Evolutionary conservation across 768 basidiomycete species (phyloP).

Genomic region (Flagelloscypha sp.): DNA sequence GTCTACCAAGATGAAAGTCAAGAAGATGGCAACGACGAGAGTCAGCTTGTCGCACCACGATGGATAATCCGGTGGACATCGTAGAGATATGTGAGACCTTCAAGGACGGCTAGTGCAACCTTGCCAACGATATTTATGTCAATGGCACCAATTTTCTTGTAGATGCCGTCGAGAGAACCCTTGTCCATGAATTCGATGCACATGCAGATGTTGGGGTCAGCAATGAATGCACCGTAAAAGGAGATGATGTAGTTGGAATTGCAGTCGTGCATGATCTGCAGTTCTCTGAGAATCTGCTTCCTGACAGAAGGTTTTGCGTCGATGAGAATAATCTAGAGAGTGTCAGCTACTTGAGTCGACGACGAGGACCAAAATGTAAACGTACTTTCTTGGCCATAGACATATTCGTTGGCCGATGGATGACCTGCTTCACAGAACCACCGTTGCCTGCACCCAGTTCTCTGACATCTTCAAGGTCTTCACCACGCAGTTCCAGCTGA

Average conservation of each 20-base stretch:
- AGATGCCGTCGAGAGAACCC: slow-evolving; percentile 88
- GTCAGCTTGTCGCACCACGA: slow-evolving; percentile 60
- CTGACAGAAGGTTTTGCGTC: slow-evolving; percentile 93
- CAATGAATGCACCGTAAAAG: slow-evolving; percentile 93
- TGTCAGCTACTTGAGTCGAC: slow-evolving; percentile 4
- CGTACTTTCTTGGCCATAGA: slow-evolving; percentile 98
- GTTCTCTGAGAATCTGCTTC: slow-evolving; percentile 94
- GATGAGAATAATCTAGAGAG: slow-evolving; percentile 78
- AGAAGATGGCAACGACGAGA: slow-evolving; percentile 16
- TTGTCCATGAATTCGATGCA: slow-evolving; percentile 98
- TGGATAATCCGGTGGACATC: slow-evolving; percentile 98
- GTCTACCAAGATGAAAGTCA: slow-evolving; percentile 46
- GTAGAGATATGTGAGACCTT: slow-evolving; percentile 94
- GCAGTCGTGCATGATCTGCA: slow-evolving; percentile 99
- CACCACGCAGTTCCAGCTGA: slow-evolving; percentile 78
- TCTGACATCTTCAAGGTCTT: slow-evolving; percentile 83
- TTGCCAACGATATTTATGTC: slow-evolving; percentile 88
- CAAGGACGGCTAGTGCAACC: slow-evolving; percentile 91
- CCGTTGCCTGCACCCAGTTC: slow-evolving; percentile 97
- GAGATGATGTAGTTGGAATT: slow-evolving; percentile 90
- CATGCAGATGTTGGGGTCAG: slow-evolving; percentile 97
- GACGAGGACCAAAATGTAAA: slow-evolving; percentile 5
- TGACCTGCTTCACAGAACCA: slow-evolving; percentile 93
- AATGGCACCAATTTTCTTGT: slow-evolving; percentile 92
- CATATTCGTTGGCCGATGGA: slow-evolving; percentile 83